Base-by-base conservation (phyloP, 345 rosid genomes). In the Cardamine occulta region DNA sequence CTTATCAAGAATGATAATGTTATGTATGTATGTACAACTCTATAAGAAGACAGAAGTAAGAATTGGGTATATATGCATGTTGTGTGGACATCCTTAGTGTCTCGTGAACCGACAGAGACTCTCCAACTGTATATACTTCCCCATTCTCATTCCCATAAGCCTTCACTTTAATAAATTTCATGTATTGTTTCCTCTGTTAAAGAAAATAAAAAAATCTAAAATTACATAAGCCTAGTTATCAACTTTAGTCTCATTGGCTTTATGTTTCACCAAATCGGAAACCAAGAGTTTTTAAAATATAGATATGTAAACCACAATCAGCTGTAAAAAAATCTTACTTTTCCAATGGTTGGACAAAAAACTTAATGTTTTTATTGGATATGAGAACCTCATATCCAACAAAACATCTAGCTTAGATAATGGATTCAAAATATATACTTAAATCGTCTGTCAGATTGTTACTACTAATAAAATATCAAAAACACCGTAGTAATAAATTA, bases 41-140 rank as follows among this genome's bases (percentile, higher is more conserved):
- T 42, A 78, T 2, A 78, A 66, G 56, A 73, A 67, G 77, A 72
- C 77, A 66, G 44, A 67, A 60, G 52, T 56, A 31, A 31, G 73
- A 71, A 59, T 72, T 66, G 63, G 69, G 63, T 34, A 60, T 42
- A 67, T 44, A 52, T n/a, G n/a, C n/a, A n/a, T 72, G 74, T 68
- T 73, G 74, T 67, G 81, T 78, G 81, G 74, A 72, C 69, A 52
- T 61, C 66, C 32, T 73, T 37, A 24, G 60, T 51, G 70, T 66
- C 81, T 73, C 81, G 81, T 78, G 81, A 78, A 72, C 45, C 73
- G 77, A 78, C 74, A 66, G 81, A 6, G 73, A 72, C 81, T 31
- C 52, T 53, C 65, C 65, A 66, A 51, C 77, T 44, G 64, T 66
- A 51, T 66, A 60, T 35, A 24, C 47, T 66, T 72, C 73, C 70